phyloP scores from a whole-genome alignment of 805 yeast genomes.

The Kazachstania viticola region DNA sequence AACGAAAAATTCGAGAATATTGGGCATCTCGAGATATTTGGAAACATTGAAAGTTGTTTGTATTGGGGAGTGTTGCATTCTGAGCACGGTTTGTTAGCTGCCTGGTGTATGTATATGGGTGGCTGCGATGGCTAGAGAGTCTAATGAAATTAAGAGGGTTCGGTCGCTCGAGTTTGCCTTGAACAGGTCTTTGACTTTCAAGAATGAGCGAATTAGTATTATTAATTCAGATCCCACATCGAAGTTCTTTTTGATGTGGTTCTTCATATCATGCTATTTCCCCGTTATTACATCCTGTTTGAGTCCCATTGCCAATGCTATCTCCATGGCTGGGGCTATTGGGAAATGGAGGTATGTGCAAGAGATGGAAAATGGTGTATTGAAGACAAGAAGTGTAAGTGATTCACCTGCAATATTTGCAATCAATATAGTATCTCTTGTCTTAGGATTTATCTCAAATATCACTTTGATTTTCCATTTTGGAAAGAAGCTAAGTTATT shows the following conservation, averaged over 20 bases:
- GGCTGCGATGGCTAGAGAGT: too few species aligned
- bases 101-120: too few species aligned
- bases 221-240: conserved; percentile 20
- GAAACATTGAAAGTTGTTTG: too few species aligned
- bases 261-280: conserved; percentile 50
- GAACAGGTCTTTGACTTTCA: conserved; percentile 10
- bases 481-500: conserved; percentile 43
- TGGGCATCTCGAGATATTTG: too few species aligned
- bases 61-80: too few species aligned
- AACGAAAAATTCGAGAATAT: too few species aligned
- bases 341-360: conserved; percentile 46
- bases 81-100: too few species aligned
- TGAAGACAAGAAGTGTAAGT: conserved; percentile 7
- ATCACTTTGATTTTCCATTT: conserved; percentile 60
- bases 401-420: conserved; percentile 37
- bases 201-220: conserved; percentile 17
- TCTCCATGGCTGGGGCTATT: conserved; percentile 58
- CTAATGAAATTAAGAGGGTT: too few species aligned
- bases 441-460: conserved; percentile 58
- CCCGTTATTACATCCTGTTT: conserved; percentile 69
- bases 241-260: conserved; percentile 37
- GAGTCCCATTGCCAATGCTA: conserved; percentile 70
- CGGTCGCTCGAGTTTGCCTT: too few species aligned
- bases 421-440: conserved; percentile 52
- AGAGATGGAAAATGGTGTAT: conserved; percentile 1